Percentiles rank a stretch among this genome's conserved stretches.
Conservation (phyloP, 306 rosid genomes). For the Hylodesmum podocarpum region DNA sequence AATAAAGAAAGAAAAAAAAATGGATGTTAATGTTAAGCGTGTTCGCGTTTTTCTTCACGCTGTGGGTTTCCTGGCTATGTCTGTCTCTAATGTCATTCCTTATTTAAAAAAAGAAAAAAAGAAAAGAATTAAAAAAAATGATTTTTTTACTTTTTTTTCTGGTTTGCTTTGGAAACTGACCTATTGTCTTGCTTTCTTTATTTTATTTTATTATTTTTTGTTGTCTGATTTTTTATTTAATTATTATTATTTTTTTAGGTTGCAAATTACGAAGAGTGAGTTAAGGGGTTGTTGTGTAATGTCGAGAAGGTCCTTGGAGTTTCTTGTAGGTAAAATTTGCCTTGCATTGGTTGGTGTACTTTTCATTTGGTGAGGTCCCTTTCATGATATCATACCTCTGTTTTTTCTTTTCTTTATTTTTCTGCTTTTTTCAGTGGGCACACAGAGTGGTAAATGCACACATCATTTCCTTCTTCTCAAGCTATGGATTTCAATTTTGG, state of each 20-base stretch:
- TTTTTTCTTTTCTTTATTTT: background rate
- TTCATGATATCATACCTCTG: slow-evolving; percentile 23
- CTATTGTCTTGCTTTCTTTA: slow-evolving; percentile 19
- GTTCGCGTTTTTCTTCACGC: slow-evolving; percentile 20
- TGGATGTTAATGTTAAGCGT: background rate
- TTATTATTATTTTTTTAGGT: background rate
- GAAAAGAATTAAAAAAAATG: no score
- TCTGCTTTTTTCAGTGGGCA: background rate
- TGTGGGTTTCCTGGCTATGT: slow-evolving; percentile 36
- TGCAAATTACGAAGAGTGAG: background rate
- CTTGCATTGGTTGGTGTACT: slow-evolving; percentile 16
- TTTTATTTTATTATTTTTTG: background rate
- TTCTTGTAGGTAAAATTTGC: background rate
- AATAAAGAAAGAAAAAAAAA: background rate
- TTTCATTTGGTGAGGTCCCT: slow-evolving; percentile 29
- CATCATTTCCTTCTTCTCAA: background rate
- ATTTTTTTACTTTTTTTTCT: background rate
- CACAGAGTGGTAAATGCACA: background rate
- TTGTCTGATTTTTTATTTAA: background rate
- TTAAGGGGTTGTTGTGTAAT: background rate
- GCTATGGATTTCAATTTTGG: slow-evolving; percentile 7
- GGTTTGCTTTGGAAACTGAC: slow-evolving; percentile 35
- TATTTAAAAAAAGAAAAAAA: background rate
- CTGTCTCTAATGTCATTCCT: slow-evolving; percentile 32
- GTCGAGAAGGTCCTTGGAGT: background rate